A percentile compares a stretch with the other conserved stretches of the same genome.
phyloP scores from a whole-genome alignment of 2,329 filamentous ascomycete genomes.

The Thermothelomyces thermophilus region DNA sequence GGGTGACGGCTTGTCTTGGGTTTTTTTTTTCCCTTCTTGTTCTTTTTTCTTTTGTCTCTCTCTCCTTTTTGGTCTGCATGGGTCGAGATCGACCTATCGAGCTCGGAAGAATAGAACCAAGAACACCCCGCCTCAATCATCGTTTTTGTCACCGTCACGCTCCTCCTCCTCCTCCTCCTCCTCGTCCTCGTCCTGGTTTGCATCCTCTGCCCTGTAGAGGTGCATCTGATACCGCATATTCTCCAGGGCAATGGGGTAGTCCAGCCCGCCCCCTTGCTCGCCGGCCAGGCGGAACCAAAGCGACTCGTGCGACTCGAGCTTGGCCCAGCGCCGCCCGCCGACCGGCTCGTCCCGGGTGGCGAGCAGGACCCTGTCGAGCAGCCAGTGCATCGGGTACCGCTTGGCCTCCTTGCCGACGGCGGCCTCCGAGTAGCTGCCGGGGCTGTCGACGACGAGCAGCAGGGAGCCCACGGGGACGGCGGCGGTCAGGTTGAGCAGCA shows the following conservation, averaged over 20 bases:
- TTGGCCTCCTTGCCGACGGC: slow-evolving; percentile 56
- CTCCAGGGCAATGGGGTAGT: slow-evolving; percentile 80
- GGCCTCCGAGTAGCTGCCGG: slow-evolving; percentile 85
- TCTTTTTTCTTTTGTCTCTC: not conserved
- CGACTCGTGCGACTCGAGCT: slow-evolving; percentile 67
- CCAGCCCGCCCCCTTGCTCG: slow-evolving; percentile 36
- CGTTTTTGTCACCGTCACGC: too few relatives aligned
- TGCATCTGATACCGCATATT: slow-evolving; percentile 95
- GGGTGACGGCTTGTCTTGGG: too few relatives aligned
- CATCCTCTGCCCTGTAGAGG: slow-evolving; percentile 51
- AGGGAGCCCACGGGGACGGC: slow-evolving; percentile 53
- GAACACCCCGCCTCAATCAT: too few relatives aligned
- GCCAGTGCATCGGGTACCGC: slow-evolving; percentile 88
- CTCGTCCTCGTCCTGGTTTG: not conserved
- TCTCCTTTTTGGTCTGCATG: not conserved
- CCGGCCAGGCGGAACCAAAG: slow-evolving; percentile 74
- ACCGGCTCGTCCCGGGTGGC: slow-evolving; percentile 14
- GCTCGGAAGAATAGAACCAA: too few relatives aligned
- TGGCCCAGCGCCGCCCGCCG: slow-evolving; percentile 56
- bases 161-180: too few relatives aligned
- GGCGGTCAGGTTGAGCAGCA: slow-evolving; percentile 64
- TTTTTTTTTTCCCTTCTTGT: not conserved
- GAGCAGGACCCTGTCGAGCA: slow-evolving; percentile 74
- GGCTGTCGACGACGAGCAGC: slow-evolving; percentile 83
- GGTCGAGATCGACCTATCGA: too few relatives aligned